Percentiles rank a stretch among this genome's conserved stretches.
Evolutionary conservation across 1,139 yeast genomes (phyloP).

Genomic region (Williopsis jadinii): DNA sequence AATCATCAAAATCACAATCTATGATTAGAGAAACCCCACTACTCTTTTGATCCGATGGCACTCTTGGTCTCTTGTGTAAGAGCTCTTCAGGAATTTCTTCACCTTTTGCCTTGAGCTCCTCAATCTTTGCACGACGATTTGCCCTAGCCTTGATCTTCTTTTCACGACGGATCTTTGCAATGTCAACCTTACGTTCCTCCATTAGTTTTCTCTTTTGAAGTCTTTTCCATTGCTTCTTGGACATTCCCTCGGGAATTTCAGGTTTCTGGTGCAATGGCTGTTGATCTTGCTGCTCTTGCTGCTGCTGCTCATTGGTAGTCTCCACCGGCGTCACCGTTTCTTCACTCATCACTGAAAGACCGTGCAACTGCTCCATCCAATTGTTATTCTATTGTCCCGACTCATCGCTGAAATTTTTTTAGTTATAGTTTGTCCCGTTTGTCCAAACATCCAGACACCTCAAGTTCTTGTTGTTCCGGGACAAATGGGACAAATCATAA

Average conservation of each 20-base stretch:
- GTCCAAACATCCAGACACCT: too few species aligned
- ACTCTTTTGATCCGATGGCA: slow-evolving; percentile 35
- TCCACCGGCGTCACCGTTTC: too few species aligned
- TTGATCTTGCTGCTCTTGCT: slow-evolving; percentile 2
- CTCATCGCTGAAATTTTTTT: too few species aligned
- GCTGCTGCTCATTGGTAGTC: too few species aligned
- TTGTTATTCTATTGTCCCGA: too few species aligned
- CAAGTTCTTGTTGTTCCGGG: too few species aligned
- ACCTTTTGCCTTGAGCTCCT: slow-evolving; percentile 28
- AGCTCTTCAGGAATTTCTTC: slow-evolving; percentile 30
- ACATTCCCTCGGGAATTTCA: slow-evolving; percentile 71
- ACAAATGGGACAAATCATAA: too few species aligned
- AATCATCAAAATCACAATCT: slow-evolving; percentile 87
- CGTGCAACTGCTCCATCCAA: too few species aligned
- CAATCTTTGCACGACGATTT: slow-evolving; percentile 29
- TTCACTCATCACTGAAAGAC: too few species aligned
- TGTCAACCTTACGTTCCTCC: slow-evolving; percentile 60
- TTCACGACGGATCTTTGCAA: slow-evolving; percentile 42
- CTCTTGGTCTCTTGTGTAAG: slow-evolving; percentile 23
- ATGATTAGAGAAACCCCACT: slow-evolving; percentile 52
- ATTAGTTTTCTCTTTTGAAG: slow-evolving; percentile 51
- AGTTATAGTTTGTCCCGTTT: too few species aligned
- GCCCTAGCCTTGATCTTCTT: slow-evolving; percentile 39
- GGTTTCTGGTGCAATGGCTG: slow-evolving; percentile 8
- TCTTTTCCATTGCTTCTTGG: slow-evolving; percentile 77